These are phyloP conservation scores for Cinnamomum micranthum DNA, from an alignment of 164 flowering plant species.

Conservation along the genomic window DNA sequence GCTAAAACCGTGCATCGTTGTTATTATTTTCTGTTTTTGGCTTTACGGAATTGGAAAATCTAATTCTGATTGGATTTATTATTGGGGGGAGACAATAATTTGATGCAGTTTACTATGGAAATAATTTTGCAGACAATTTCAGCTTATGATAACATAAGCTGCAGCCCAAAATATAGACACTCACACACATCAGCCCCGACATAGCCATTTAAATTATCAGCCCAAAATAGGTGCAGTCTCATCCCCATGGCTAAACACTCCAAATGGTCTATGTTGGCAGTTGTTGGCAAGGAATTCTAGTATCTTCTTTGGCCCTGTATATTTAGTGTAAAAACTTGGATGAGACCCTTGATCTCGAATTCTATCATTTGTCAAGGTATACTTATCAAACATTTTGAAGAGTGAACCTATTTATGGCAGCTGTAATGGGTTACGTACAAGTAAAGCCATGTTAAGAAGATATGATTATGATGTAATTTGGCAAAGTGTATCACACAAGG, in stretches of 20 bases:
- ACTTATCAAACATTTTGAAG: not conserved
- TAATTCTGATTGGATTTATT: no score
- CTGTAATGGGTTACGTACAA: not conserved
- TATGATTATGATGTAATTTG: no score
- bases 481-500: no score
- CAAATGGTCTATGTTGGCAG: not conserved
- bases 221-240: no score
- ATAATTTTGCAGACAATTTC: no score
- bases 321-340: not conserved
- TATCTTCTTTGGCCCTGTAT: not conserved
- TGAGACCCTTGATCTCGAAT: not conserved
- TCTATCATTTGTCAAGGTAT: not conserved
- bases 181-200: not conserved
- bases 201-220: not conserved
- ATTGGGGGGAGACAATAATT: no score
- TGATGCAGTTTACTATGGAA: no score
- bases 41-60: no score
- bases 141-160: no score
- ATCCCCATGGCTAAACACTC: not conserved
- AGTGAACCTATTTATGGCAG: not conserved
- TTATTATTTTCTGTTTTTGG: no score
- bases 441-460: not conserved
- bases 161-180: not conserved
- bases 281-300: not conserved
- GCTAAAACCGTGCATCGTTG: no score